Evolutionary conservation across 805 yeast species (phyloP).

Genomic region (Metahyphopichia silvanorum): DNA sequence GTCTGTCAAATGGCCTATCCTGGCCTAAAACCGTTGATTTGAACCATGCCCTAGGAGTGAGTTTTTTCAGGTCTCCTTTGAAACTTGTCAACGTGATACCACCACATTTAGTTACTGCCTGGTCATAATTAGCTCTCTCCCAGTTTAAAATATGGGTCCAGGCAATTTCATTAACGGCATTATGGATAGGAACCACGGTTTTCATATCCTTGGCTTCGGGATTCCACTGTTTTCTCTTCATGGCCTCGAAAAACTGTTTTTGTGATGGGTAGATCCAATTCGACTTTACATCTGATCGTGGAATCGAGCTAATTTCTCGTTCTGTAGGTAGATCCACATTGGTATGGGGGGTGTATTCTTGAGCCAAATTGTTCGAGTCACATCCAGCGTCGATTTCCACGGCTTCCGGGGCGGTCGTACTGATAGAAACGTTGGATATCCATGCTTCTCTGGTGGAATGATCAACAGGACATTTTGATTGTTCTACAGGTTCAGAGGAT

Average conservation of each 20-base stretch:
- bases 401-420: slow-evolving; percentile 33
- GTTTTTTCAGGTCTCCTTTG: slow-evolving; percentile 80
- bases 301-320: slow-evolving; percentile 77
- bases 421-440: slow-evolving; percentile 29
- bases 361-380: slow-evolving; percentile 43
- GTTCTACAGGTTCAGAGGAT: slow-evolving; percentile 20
- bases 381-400: slow-evolving; percentile 39
- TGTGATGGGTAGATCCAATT: slow-evolving; percentile 97
- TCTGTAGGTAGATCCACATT: slow-evolving; percentile 56
- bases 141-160: slow-evolving; percentile 83
- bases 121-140: slow-evolving; percentile 64
- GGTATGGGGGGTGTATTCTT: slow-evolving; percentile 18
- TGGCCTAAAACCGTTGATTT: slow-evolving; percentile 65
- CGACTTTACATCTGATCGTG: slow-evolving; percentile 56
- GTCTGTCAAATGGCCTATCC: slow-evolving; percentile 88
- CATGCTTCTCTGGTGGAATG: slow-evolving; percentile 36
- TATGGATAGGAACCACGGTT: slow-evolving; percentile 90
- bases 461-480: slow-evolving; percentile 41
- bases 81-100: slow-evolving; percentile 83
- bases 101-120: slow-evolving; percentile 55
- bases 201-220: slow-evolving; percentile 83
- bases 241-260: slow-evolving; percentile 90
- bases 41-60: slow-evolving; percentile 82
- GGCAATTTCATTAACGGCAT: slow-evolving; percentile 88
- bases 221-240: slow-evolving; percentile 86